Base-by-base conservation (phyloP, 2,329 filamentous ascomycete genomes). In the Trichoderma afroharzianum region DNA sequence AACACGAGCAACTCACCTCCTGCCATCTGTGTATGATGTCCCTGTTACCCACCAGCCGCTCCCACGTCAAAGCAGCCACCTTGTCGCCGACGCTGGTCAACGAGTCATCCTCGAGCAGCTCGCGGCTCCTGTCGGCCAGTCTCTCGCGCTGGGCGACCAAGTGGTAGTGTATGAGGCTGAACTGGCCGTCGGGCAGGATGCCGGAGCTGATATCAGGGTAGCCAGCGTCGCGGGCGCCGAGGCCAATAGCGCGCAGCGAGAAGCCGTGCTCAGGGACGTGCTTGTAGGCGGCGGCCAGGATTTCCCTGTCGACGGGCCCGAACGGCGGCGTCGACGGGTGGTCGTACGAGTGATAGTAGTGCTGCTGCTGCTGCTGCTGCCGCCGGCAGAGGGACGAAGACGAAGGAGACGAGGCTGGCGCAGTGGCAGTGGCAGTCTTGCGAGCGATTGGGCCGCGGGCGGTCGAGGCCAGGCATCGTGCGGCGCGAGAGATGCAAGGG, bases 161-260 rank as follows among this genome's bases (percentile, higher is more conserved):
- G 79, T 97, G 91, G 80, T 91, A 97, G 47, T 88, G 87, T 75
- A 98, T 90, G 32, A 99, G 86, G 76, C 93, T 91, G 82, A 97
- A 97, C 26, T 91, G 88, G 8, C 93, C 93, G 55, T 91, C 87
- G 1, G 93, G 90, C 70, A 99, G 90, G 24, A 98, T 84, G 78
- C 94, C 95, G 11, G 93, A 90, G 72, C 93, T 95, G 72, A 95
- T 94, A 79, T 96, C 93, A 67, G 94, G 90, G 80, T 95, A 97
- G 58, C 95, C 94, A 21, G 91, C 90, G 77, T 97, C 94, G 77
- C 90, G 90, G 73, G 93, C 93, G 73, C 95, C 96, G 26, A 92
- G 87, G 57, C 88, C 88, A 11, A 99, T 86, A 0, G 95, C 86
- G 24, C 88, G 85, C 63, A 86, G 83, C 0, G 93, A 93, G 86